These are phyloP conservation scores for Dovyalis caffra DNA, from an alignment of 345 rosid genomes.

Conservation along the genomic window DNA sequence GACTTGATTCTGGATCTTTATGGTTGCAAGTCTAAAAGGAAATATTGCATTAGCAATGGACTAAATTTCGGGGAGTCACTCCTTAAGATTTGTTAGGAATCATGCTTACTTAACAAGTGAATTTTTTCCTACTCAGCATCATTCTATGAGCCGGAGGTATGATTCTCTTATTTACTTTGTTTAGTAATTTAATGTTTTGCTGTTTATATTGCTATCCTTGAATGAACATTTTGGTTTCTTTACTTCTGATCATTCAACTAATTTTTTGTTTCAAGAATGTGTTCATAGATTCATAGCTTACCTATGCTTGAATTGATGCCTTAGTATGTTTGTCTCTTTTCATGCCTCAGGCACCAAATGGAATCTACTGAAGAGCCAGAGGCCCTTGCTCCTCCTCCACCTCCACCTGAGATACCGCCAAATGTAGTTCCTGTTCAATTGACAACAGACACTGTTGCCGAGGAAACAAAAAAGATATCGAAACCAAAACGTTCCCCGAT, in stretches of 20 bases:
- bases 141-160: no score
- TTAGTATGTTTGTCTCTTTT: neutral
- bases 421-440: constrained; percentile 12
- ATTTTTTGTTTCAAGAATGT: neutral
- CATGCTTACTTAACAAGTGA: neutral
- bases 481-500: constrained; percentile 15
- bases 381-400: constrained; percentile 9
- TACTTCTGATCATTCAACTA: neutral
- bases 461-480: neutral
- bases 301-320: neutral
- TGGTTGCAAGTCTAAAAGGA: neutral
- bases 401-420: constrained; percentile 17
- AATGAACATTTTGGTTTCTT: neutral
- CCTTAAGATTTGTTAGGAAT: neutral
- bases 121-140: neutral
- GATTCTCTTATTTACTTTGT: neutral
- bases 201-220: neutral
- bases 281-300: neutral
- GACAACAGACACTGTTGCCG: neutral
- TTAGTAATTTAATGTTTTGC: neutral
- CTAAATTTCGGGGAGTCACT: neutral
- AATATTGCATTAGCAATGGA: neutral
- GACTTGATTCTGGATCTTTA: neutral
- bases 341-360: constrained; percentile 8
- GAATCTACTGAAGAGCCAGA: constrained; percentile 12